phyloP scores from a whole-genome alignment of 352 stramenopile genomes.

The Paralagenidium karlingii region DNA sequence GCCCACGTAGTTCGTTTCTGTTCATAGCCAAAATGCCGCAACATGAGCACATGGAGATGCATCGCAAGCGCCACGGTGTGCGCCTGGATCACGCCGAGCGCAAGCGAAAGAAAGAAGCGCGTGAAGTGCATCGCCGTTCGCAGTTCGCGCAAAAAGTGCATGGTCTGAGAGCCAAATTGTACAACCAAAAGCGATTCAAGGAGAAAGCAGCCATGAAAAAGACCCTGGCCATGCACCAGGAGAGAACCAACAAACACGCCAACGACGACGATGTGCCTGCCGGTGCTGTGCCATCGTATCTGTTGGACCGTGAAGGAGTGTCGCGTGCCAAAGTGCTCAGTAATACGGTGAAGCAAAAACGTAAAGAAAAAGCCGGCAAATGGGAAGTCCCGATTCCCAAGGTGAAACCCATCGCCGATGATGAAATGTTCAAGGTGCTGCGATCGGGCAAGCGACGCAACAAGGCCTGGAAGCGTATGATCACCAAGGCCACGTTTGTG shows the following conservation, averaged over 20 bases:
- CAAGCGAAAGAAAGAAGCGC: conserved; percentile 97
- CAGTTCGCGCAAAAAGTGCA: conserved; percentile 99
- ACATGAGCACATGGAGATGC: conserved; percentile 99
- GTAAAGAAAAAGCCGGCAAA: conserved; percentile 99
- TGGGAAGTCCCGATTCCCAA: conserved; percentile 99
- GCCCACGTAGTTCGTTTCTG: too few relatives aligned
- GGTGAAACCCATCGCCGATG: conserved; percentile 97
- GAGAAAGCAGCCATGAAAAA: conserved; percentile 99
- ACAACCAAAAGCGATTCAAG: conserved; percentile 99
- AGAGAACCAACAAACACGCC: conserved; percentile 97
- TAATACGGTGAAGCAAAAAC: conserved; percentile 99
- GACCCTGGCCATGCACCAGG: conserved; percentile 97
- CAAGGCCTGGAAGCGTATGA: conserved; percentile 86
- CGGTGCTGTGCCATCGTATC: conserved; percentile 96
- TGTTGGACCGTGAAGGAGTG: conserved; percentile 98
- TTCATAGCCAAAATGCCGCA: conserved; percentile 91
- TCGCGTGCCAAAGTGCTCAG: conserved; percentile 98
- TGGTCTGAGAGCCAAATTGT: conserved; percentile 97
- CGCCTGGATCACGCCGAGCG: conserved; percentile 95
- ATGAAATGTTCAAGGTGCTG: conserved; percentile 99
- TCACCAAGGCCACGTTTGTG: conserved; percentile 96
- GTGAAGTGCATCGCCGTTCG: conserved; percentile 94
- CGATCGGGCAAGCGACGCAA: conserved; percentile 94
- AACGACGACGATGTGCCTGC: conserved; percentile 96
- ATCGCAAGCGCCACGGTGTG: conserved; percentile 98